Percentiles rank a stretch among this genome's conserved stretches.
These are phyloP conservation scores for Microsporum audouinii DNA, from an alignment of 2,329 filamentous ascomycete species.

Conservation along the genomic window DNA sequence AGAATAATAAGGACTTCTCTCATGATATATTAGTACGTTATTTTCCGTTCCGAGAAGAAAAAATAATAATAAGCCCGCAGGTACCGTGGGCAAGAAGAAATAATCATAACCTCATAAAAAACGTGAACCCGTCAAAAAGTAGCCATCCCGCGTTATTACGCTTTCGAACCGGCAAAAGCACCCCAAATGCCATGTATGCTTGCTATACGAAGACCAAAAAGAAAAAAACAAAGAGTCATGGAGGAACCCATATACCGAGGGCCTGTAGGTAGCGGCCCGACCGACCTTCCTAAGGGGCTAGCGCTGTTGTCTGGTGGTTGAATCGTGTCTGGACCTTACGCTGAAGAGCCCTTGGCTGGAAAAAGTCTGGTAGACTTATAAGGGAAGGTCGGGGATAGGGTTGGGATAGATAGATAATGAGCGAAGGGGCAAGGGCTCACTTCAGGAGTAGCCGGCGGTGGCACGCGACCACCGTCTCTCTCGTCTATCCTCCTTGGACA, in stretches of 20 bases:
- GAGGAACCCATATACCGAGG: not conserved
- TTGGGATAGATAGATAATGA: not conserved
- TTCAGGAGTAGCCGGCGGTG: not conserved
- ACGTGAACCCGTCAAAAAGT: not conserved
- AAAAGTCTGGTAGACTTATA: not conserved
- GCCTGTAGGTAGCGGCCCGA: not conserved
- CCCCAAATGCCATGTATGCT: not conserved
- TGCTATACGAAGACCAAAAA: not conserved
- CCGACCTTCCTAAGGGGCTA: not conserved
- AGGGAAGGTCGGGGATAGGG: not conserved
- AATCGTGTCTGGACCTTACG: not conserved
- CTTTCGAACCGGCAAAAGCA: slow-evolving; percentile 1
- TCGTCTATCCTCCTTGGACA: slow-evolving; percentile 37
- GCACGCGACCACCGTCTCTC: slow-evolving; percentile 33
- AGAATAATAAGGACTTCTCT: not conserved
- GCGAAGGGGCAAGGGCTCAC: not conserved
- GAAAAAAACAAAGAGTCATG: not conserved
- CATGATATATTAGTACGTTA: not conserved
- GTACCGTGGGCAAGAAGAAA: not conserved
- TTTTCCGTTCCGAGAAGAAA: not conserved
- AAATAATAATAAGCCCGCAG: not conserved
- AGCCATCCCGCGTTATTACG: not conserved
- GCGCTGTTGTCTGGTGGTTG: not conserved
- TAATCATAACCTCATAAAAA: not conserved
- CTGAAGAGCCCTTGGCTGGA: not conserved